A percentile compares a stretch with the other conserved stretches of the same genome.
Conservation (phyloP, 306 rosid species). For the Casuarina glauca region DNA sequence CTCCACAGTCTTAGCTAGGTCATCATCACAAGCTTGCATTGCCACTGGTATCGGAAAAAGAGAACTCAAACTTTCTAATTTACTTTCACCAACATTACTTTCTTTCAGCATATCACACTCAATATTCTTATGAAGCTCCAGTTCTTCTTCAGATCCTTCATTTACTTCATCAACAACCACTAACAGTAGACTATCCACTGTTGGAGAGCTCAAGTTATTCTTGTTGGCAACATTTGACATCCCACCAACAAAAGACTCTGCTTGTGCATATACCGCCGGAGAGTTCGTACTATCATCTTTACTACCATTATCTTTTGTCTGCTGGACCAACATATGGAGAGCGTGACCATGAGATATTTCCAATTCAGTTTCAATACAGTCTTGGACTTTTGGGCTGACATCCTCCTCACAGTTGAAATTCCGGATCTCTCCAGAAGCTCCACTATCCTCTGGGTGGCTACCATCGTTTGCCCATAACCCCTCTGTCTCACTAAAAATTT, state of each 20-base stretch:
- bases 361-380: constrained; percentile 28
- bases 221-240: constrained; percentile 12
- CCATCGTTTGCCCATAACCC: constrained; percentile 23
- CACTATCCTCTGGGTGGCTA: constrained; percentile 24
- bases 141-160: constrained; percentile 24
- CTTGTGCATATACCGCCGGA: constrained; percentile 23
- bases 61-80: constrained; percentile 7
- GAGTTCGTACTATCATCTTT: constrained; percentile 30
- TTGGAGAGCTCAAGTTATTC: constrained; percentile 16
- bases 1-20: constrained; percentile 14
- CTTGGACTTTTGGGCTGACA: constrained; percentile 23
- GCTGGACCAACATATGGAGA: constrained; percentile 21
- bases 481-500: constrained; percentile 30
- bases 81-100: constrained; percentile 24
- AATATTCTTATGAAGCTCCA: background rate
- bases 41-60: constrained; percentile 14
- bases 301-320: constrained; percentile 30
- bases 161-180: constrained; percentile 23
- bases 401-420: constrained; percentile 25
- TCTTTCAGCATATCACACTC: constrained; percentile 9
- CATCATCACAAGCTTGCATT: constrained; percentile 23
- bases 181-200: constrained; percentile 12
- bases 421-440: constrained; percentile 34
- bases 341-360: constrained; percentile 25
- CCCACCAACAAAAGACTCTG: constrained; percentile 18